Conservation (phyloP, 345 rosid species). For the Pistacia integerrima region DNA sequence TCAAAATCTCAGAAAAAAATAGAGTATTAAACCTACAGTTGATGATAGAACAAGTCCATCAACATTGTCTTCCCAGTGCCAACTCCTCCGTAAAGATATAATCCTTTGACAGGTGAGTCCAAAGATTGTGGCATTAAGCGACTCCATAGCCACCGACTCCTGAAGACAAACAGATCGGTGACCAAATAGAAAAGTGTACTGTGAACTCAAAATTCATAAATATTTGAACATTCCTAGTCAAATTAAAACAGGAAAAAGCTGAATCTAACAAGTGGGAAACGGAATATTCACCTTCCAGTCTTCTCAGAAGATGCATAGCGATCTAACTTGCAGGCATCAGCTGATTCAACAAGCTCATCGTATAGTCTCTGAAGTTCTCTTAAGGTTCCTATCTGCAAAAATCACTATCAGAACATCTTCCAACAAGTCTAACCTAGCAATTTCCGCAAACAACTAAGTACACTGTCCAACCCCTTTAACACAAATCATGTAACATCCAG, state of each 20-base stretch:
- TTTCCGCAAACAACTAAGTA: background rate
- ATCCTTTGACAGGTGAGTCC: slow-evolving; percentile 81
- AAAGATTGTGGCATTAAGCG: slow-evolving; percentile 77
- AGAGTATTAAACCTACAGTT: slow-evolving; percentile 59
- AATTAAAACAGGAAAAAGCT: background rate
- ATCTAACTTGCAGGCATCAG: slow-evolving; percentile 80
- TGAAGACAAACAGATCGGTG: slow-evolving; percentile 30
- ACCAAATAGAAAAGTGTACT: slow-evolving; percentile 2
- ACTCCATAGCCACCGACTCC: slow-evolving; percentile 98
- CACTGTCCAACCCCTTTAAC: background rate
- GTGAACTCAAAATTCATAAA: slow-evolving; percentile 6
- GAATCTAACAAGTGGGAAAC: slow-evolving; percentile 10
- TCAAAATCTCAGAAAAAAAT: background rate
- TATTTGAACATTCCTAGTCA: background rate
- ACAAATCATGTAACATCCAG: background rate
- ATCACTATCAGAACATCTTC: slow-evolving; percentile 13
- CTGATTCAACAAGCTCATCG: slow-evolving; percentile 80
- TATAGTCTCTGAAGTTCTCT: slow-evolving; percentile 88
- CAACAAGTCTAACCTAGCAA: slow-evolving; percentile 10
- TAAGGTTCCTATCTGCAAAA: slow-evolving; percentile 71
- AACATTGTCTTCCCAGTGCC: slow-evolving; percentile 99
- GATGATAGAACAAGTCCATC: slow-evolving; percentile 92
- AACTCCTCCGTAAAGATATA: slow-evolving; percentile 94
- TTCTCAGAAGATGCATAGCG: slow-evolving; percentile 88
- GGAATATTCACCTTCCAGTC: slow-evolving; percentile 58